Evolutionary conservation across 2,329 filamentous ascomycete species (phyloP).

Genomic region (Sclerotinia sclerotiorum): DNA sequence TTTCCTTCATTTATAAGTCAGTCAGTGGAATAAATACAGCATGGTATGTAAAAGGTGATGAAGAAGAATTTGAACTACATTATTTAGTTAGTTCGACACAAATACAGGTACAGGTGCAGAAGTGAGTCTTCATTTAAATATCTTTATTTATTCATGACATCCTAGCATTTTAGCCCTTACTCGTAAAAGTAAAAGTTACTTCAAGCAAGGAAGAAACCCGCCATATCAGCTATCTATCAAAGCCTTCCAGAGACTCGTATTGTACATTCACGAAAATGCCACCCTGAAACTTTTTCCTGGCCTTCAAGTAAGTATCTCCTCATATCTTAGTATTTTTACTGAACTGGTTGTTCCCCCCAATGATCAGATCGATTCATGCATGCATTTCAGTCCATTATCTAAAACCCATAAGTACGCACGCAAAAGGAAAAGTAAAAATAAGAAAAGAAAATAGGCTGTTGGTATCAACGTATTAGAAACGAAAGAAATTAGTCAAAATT

Average conservation of each 20-base stretch:
- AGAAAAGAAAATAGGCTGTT: constrained; percentile 1
- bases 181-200: background rate
- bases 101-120: background rate
- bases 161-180: constrained; percentile 2
- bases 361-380: constrained; percentile 6
- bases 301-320: background rate
- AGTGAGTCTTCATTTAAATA: background rate
- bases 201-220: background rate
- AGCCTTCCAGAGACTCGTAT: constrained; percentile 8
- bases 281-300: constrained; percentile 1
- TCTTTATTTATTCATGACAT: too few species aligned
- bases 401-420: background rate
- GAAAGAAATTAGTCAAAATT: background rate
- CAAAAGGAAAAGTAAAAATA: background rate
- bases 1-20: background rate
- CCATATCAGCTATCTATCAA: constrained; percentile 3
- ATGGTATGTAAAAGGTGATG: background rate
- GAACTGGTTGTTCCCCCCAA: background rate
- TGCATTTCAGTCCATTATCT: background rate
- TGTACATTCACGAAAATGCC: constrained; percentile 4
- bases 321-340: constrained; percentile 13
- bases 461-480: constrained; percentile 20
- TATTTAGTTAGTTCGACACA: background rate
- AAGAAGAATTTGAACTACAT: background rate
- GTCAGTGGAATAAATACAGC: accelerated